phyloP scores from a whole-genome alignment of 2,329 filamentous ascomycete genomes.

The Trichoderma cornu-damae region DNA sequence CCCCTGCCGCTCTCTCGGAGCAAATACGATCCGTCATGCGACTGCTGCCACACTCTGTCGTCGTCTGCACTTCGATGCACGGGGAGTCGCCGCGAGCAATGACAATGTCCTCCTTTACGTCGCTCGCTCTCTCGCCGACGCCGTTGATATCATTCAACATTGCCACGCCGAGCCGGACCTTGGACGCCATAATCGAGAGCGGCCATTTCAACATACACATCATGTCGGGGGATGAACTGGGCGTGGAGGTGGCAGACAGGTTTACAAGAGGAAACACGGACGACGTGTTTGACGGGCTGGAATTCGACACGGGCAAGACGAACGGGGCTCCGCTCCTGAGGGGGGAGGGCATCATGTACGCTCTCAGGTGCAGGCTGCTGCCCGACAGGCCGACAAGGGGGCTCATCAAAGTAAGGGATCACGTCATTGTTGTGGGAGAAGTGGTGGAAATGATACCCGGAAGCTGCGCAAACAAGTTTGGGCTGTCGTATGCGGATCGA shows the following conservation, averaged over 20 bases:
- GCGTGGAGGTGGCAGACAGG: conserved; percentile 47
- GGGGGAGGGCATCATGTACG: conserved; percentile 50
- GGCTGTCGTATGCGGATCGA: conserved; percentile 47
- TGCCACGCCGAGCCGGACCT: conserved; percentile 50
- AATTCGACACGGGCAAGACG: conserved; percentile 22
- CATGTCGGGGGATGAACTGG: conserved; percentile 42
- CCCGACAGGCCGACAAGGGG: conserved; percentile 37
- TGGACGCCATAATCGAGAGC: conserved; percentile 44
- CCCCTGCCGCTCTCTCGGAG: conserved; percentile 36
- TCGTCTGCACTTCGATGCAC: conserved; percentile 49
- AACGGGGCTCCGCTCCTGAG: conserved; percentile 39
- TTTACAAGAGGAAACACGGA: conserved; percentile 47
- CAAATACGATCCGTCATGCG: conserved; percentile 51
- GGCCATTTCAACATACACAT: conserved; percentile 52
- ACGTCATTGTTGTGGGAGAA: conserved; percentile 49
- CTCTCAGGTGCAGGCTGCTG: conserved; percentile 41
- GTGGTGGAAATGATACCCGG: conserved; percentile 42
- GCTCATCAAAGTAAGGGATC: conserved; percentile 45
- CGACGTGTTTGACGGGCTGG: conserved; percentile 37
- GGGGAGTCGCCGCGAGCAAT: conserved; percentile 42
- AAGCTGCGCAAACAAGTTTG: conserved; percentile 35
- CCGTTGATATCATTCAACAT: conserved; percentile 56
- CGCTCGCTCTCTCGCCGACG: conserved; percentile 46
- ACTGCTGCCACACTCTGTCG: conserved; percentile 49
- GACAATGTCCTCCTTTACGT: conserved; percentile 58